These are phyloP conservation scores for Tylopilus sp. DNA, from an alignment of 768 basidiomycete genomes.

Conservation along the genomic window DNA sequence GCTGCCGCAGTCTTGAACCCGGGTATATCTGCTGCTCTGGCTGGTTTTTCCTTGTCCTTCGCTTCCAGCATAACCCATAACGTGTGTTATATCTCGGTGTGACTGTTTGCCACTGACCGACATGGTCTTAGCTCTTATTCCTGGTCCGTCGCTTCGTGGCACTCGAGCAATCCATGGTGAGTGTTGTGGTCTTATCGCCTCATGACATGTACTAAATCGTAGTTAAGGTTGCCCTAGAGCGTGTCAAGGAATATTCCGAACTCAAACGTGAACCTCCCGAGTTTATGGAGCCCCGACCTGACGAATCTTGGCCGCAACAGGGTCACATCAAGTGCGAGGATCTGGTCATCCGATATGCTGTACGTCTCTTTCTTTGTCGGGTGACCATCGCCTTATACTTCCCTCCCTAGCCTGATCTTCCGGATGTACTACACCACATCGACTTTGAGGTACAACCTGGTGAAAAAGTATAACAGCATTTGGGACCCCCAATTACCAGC, in stretches of 20 bases:
- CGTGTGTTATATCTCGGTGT: constrained; percentile 28
- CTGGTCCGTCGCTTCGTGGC: constrained; percentile 81
- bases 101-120: constrained; percentile 14
- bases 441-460: constrained; percentile 70
- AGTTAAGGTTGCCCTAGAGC: constrained; percentile 72
- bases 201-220: constrained; percentile 1
- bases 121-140: constrained; percentile 48
- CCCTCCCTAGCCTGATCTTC: constrained; percentile 74
- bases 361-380: constrained; percentile 33
- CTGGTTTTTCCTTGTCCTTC: constrained; percentile 86
- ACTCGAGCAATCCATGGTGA: constrained; percentile 89
- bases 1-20: constrained; percentile 67
- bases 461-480: constrained; percentile 55
- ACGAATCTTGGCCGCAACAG: constrained; percentile 70
- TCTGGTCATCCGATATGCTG: constrained; percentile 75
- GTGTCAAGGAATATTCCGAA: constrained; percentile 90
- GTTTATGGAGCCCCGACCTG: constrained; percentile 82
- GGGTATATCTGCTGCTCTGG: constrained; percentile 72
- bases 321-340: constrained; percentile 71
- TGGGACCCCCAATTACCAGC: background rate
- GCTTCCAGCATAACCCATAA: constrained; percentile 73
- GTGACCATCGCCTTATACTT: background rate
- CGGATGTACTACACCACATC: constrained; percentile 77
- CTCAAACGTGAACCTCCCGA: constrained; percentile 75
- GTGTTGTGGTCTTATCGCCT: background rate